Evolutionary conservation across 805 yeast genomes (phyloP), one percentile per base, ranked within the genome.

Genomic region (Wickerhamiella kurtzmanii): DNA sequence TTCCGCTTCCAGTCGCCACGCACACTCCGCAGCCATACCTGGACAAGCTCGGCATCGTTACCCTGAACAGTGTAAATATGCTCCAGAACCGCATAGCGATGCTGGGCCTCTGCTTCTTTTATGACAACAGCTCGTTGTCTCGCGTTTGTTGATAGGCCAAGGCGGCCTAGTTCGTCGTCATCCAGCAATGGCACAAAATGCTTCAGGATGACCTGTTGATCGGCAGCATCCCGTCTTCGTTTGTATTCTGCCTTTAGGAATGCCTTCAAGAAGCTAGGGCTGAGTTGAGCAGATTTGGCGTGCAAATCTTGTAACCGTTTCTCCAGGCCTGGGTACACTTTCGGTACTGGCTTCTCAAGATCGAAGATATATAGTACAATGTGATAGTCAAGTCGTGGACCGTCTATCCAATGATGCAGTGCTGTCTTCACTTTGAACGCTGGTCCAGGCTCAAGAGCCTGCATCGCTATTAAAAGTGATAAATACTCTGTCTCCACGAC

Each of bases 401-500:
- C 69, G 46, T 62, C 59, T 1, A 60, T 54, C 67, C 71, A 69
- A 19, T 60, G 56, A 18, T 56, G 60, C 44, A 62, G 47, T 1
- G 66, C 63, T 1, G 52, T 54, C 2, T 47, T 46, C 44, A 52
- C 54, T 11, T 25, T 25, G 32, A 25, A 25, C 11, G 32, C 11
- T 8, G 25, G 8, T 13, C 19, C 11, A 16, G 38, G 38, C 17
- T 36, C 38, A 8, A 36, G n/a, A 17, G 19, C 5, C 3, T 41
- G 13, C 15, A 70, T 44, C 0, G 64, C 67, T 2, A 69, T 52
- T 38, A 62, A 52, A n/a, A 62, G 53, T 28, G 66, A 65, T 18
- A 70, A 49, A 46, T 67, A 71, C 37, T 70, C 65, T 2, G 64
- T 53, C 47, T 69, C 69, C 6, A 61, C 50, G 15, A 64, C 63